phyloP scores from a whole-genome alignment of 164 flowering plant species.

The Berberis vulgaris region DNA sequence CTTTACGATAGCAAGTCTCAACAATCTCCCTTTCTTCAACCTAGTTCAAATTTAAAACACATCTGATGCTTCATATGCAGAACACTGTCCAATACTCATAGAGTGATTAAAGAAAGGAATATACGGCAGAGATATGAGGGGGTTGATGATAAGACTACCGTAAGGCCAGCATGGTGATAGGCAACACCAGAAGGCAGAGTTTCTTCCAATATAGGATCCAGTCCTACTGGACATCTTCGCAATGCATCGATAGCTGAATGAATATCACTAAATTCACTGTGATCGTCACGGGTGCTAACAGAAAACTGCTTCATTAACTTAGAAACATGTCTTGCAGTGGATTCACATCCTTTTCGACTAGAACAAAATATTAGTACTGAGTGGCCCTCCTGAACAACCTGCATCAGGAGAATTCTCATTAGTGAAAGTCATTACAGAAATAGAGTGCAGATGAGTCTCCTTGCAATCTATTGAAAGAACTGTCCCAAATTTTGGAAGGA shows the following conservation, averaged over 20 bases:
- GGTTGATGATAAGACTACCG: slow-evolving; percentile 36
- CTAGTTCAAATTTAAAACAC: slow-evolving; percentile 26
- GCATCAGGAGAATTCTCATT: neutral
- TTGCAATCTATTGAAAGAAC: too few species aligned
- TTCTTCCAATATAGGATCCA: slow-evolving; percentile 83
- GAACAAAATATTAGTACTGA: slow-evolving; percentile 93
- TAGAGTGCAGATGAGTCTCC: neutral
- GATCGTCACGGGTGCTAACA: slow-evolving; percentile 23
- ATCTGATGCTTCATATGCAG: neutral
- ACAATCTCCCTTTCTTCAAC: slow-evolving; percentile 96
- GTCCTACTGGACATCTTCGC: slow-evolving; percentile 67
- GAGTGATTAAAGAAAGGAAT: neutral
- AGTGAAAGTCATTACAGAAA: slow-evolving; percentile 3
- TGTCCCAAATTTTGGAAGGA: too few species aligned
- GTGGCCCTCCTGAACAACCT: slow-evolving; percentile 96
- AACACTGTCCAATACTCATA: neutral
- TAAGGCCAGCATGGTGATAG: slow-evolving; percentile 98
- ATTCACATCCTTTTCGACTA: slow-evolving; percentile 95
- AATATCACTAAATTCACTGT: slow-evolving; percentile 44
- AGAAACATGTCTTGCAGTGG: slow-evolving; percentile 83
- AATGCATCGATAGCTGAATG: slow-evolving; percentile 74
- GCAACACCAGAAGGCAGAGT: slow-evolving; percentile 94
- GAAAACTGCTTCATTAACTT: slow-evolving; percentile 55
- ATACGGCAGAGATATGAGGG: neutral
- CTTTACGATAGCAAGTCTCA: slow-evolving; percentile 88